Base-by-base conservation (phyloP, 1,284 basidiomycete species). In the Ustilago lituana region DNA sequence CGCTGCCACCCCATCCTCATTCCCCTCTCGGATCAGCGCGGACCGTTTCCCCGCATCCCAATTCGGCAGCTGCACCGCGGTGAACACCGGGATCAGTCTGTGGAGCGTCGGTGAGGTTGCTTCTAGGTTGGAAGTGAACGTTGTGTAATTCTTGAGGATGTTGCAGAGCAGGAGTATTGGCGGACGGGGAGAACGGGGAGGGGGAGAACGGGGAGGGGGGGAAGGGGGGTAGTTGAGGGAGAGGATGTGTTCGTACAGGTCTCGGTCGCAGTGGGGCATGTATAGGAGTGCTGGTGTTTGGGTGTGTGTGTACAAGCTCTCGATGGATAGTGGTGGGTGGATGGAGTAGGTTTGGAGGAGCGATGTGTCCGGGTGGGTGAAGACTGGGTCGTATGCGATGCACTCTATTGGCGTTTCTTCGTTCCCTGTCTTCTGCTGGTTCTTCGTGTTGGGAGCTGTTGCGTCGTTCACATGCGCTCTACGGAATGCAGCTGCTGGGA, bases 251-350 rank as follows among this genome's bases (percentile, higher is more conserved):
- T 71, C 58, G 68, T 71, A 71, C 3, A 71, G 48, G 2, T 43
- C 27, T 15, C 54, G 20, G 12, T 61, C 62, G 55, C 68, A 71
- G 29, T 71, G 68, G 2, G 68, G 68, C 68, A 71, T 71, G 37
- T 66, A 71, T 1, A 66, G 58, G 1, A 71, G 37, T 0, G 62
- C 59, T 0, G 50, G 43, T 4, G 26, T 15, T 7, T 8, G 1
- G 11, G 52, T 35, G 22, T 12, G 2, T 7, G 51, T 53, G 49
- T 61, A 60, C 26, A 19, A 32, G 2, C 9, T 0, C 17, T 57
- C 50, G 41, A 49, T 57, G 27, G 27, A 12, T n/a, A 2, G 35
- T n/a, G 33, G 20, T 31, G 23, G 5, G 19, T 4, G 33, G 5
- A 5, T 2, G 27, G 6, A 7, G 27, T 29, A 29, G 27, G 11